Percentiles rank a stretch among this genome's conserved stretches.
Conservation (phyloP, 169 alveolate genomes). For the Besnoitia besnoiti region DNA sequence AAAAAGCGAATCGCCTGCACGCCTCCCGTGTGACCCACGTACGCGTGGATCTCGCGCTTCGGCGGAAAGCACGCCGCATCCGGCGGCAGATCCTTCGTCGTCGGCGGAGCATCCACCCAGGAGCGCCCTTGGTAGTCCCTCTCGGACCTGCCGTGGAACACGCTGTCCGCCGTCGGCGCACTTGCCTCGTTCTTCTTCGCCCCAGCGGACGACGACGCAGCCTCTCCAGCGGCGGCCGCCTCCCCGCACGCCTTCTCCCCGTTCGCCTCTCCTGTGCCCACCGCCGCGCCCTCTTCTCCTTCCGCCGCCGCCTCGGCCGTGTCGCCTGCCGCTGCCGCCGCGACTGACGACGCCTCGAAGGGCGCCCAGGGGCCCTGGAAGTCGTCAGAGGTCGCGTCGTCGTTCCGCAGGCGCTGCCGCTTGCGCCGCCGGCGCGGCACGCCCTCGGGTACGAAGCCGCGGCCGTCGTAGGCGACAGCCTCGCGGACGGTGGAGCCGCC, state of each 20-base stretch:
- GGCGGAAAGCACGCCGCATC: slow-evolving; percentile 61
- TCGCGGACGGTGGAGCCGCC: neutral
- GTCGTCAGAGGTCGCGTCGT: slow-evolving; percentile 56
- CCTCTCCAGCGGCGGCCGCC: neutral
- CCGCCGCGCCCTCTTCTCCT: slow-evolving; percentile 6
- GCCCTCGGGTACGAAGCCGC: neutral
- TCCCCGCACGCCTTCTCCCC: neutral
- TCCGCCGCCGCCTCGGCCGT: neutral
- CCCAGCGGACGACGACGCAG: neutral
- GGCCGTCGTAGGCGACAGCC: neutral
- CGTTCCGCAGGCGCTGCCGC: slow-evolving; percentile 16
- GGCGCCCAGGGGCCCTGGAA: slow-evolving; percentile 71
- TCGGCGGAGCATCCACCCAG: slow-evolving; percentile 62
- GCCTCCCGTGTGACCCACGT: slow-evolving; percentile 91
- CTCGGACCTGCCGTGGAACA: slow-evolving; percentile 64
- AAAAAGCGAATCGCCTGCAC: slow-evolving; percentile 90
- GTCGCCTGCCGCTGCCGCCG: slow-evolving; percentile 2
- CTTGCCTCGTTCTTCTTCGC: neutral
- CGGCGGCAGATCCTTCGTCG: slow-evolving; percentile 19
- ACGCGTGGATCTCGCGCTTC: slow-evolving; percentile 60
- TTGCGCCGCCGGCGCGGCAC: neutral
- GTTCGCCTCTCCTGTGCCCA: neutral
- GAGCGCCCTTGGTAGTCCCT: slow-evolving; percentile 72
- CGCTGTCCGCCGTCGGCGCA: neutral
- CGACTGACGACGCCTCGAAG: slow-evolving; percentile 17